A percentile compares a stretch with the other conserved stretches of the same genome.
Evolutionary conservation across 805 yeast genomes (phyloP).

Genomic region (Kuraishia borneana): DNA sequence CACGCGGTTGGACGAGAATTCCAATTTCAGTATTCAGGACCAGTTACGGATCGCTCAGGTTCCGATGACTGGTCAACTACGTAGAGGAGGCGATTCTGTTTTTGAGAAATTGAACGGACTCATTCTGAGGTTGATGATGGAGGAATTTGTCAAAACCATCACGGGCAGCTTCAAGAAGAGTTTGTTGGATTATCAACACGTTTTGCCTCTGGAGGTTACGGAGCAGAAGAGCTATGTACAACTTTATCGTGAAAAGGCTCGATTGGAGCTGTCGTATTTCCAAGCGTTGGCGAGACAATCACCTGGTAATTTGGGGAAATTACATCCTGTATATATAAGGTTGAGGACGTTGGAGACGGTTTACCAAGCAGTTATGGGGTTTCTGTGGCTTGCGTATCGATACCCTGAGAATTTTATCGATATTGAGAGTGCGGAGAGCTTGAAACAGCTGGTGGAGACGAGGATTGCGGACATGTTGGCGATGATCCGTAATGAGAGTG

Average conservation of each 20-base stretch:
- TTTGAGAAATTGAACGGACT: background rate
- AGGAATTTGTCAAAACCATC: constrained; percentile 40
- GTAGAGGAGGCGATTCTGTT: constrained; percentile 7
- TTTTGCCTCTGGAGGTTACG: background rate
- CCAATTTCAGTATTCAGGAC: constrained; percentile 17
- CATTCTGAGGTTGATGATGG: constrained; percentile 25
- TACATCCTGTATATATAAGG: constrained; percentile 1
- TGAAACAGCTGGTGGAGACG: constrained; percentile 60
- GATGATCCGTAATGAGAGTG: constrained; percentile 3
- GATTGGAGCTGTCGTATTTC: background rate
- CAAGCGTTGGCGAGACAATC: background rate
- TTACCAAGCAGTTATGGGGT: constrained; percentile 58
- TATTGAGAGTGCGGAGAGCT: constrained; percentile 57
- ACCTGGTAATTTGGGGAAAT: background rate
- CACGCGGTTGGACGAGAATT: constrained; percentile 9
- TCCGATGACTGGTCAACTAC: constrained; percentile 14
- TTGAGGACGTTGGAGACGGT: constrained; percentile 38
- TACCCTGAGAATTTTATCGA: constrained; percentile 78
- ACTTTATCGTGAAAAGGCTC: background rate
- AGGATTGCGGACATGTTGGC: constrained; percentile 39
- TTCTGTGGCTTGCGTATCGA: constrained; percentile 79
- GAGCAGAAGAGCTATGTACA: background rate
- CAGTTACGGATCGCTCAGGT: constrained; percentile 26
- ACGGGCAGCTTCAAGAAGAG: constrained; percentile 42
- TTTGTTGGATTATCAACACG: constrained; percentile 34